Evolutionary conservation across 805 yeast species (phyloP).

Genomic region (Metschnikowia anglica): DNA sequence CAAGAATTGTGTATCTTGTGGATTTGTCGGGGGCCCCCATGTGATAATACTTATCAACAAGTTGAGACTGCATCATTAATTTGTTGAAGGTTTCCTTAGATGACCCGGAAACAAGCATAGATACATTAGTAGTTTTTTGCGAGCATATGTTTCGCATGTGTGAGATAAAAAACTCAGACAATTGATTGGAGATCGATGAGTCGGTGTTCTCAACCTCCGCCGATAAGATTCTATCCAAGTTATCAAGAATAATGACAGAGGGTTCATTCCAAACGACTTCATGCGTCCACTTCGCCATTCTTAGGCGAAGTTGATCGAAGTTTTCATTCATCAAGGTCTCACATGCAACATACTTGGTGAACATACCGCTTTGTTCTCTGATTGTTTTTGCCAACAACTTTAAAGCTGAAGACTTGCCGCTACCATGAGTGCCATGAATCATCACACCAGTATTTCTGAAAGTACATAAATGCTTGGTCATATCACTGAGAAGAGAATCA

Average conservation of each 20-base stretch:
- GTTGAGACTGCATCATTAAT: conserved; percentile 61
- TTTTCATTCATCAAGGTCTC: conserved; percentile 57
- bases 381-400: conserved; percentile 42
- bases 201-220: conserved; percentile 63
- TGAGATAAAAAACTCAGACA: conserved; percentile 57
- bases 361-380: conserved; percentile 40
- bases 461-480: conserved; percentile 41
- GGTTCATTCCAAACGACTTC: conserved; percentile 77
- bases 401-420: conserved; percentile 71
- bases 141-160: conserved; percentile 44
- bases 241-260: conserved; percentile 70
- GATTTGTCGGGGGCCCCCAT: conserved; percentile 69
- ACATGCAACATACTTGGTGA: conserved; percentile 51
- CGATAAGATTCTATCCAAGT: conserved; percentile 69
- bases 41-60: conserved; percentile 60
- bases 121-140: conserved; percentile 46
- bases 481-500: conserved; percentile 41
- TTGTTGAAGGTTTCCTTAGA: conserved; percentile 66
- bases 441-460: conserved; percentile 55
- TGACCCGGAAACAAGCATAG: conserved; percentile 60
- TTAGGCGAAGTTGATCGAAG: conserved; percentile 44
- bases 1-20: conserved; percentile 50
- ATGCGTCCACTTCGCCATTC: conserved; percentile 44
- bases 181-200: conserved; percentile 58
- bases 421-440: conserved; percentile 72